These are phyloP conservation scores for Albizia julibrissin DNA, from an alignment of 306 rosid genomes.

Conservation along the genomic window DNA sequence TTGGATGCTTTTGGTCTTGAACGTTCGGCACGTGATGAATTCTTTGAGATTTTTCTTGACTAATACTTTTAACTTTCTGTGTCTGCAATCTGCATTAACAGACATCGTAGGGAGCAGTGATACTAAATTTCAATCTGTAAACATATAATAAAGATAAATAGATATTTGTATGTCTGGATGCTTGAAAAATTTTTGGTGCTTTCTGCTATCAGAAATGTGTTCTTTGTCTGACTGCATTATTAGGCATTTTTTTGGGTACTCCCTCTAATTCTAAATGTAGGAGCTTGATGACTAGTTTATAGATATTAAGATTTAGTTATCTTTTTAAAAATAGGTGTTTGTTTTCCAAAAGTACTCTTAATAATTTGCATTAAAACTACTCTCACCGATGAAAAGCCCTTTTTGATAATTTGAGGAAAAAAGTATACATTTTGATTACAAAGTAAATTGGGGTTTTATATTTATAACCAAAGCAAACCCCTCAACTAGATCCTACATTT, in stretches of 20 bases:
- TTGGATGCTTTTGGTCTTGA: not conserved
- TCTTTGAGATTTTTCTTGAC: not conserved
- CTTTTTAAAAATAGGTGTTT: too few relatives aligned
- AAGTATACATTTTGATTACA: too few relatives aligned
- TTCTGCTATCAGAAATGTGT: not conserved
- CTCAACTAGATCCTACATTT: too few relatives aligned
- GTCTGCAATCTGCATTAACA: not conserved
- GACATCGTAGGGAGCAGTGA: not conserved
- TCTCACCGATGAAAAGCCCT: too few relatives aligned
- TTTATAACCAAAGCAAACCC: too few relatives aligned
- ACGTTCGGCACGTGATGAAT: not conserved
- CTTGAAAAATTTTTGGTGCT: not conserved
- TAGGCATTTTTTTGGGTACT: not conserved
- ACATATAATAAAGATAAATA: not conserved
- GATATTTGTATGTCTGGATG: not conserved
- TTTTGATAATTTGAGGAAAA: too few relatives aligned
- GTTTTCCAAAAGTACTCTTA: too few relatives aligned
- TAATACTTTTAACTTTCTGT: not conserved
- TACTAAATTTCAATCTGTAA: not conserved
- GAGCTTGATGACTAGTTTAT: too few relatives aligned
- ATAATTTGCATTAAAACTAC: too few relatives aligned
- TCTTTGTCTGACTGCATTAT: not conserved
- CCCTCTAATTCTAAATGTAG: too few relatives aligned
- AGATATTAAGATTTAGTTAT: too few relatives aligned
- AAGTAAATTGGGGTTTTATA: not conserved